Evolutionary conservation across 345 rosid species (phyloP).

Genomic region (Salix koriyanagi): DNA sequence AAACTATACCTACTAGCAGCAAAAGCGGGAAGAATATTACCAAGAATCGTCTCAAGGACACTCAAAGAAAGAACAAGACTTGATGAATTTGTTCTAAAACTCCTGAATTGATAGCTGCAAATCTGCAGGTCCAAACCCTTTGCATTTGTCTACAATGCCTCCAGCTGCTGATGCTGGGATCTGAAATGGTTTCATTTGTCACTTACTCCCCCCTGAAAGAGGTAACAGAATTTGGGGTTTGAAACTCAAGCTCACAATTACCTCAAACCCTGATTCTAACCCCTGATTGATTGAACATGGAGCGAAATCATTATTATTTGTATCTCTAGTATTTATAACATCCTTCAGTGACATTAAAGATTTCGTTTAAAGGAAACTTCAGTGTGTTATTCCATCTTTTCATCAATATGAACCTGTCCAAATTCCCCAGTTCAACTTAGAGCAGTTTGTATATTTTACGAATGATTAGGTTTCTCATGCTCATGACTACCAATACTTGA

Average conservation of each 20-base stretch:
- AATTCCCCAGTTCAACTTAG: not conserved
- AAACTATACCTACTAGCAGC: slow-evolving; percentile 38
- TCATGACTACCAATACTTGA: not conserved
- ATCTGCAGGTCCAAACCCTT: slow-evolving; percentile 1
- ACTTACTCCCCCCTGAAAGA: not conserved
- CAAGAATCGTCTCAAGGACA: slow-evolving; percentile 21
- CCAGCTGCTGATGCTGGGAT: not conserved
- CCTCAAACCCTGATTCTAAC: slow-evolving; percentile 12
- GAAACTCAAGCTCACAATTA: not conserved
- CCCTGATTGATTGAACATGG: slow-evolving; percentile 8
- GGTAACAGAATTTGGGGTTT: not conserved
- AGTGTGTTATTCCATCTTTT: not conserved
- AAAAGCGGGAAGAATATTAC: slow-evolving; percentile 28
- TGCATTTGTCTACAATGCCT: not conserved
- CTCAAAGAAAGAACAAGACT: slow-evolving; percentile 12
- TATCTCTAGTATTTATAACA: slow-evolving; percentile 5
- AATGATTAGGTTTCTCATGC: not conserved
- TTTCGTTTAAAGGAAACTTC: not conserved
- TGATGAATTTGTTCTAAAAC: not conserved
- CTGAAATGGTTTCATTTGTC: slow-evolving; percentile 7
- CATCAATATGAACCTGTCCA: not conserved
- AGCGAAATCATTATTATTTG: not conserved
- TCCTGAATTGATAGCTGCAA: not conserved
- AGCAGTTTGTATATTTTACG: not conserved
- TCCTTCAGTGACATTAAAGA: not conserved